Evolutionary conservation across 495 filamentous ascomycete species (phyloP).

Genomic region (Patellaria atrata): DNA sequence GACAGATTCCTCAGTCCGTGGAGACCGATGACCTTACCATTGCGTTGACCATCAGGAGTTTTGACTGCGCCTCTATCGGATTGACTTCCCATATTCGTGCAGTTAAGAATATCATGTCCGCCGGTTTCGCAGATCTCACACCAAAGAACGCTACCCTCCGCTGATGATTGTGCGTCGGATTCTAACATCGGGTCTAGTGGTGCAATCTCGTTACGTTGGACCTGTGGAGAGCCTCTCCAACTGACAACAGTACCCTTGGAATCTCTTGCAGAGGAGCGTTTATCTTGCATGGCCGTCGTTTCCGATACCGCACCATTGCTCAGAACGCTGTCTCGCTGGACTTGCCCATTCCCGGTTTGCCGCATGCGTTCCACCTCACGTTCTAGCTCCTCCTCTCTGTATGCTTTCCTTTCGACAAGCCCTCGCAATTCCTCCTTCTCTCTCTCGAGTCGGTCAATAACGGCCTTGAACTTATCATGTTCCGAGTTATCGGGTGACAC

Average conservation of each 20-base stretch:
- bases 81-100: conserved; percentile 34
- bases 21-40: conserved; percentile 33
- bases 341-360: conserved; percentile 6
- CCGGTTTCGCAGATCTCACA: conserved; percentile 90
- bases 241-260: conserved; percentile 42
- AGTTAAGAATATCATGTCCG: conserved; percentile 90
- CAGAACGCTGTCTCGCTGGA: conserved; percentile 34
- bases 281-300: conserved; percentile 24
- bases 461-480: conserved; percentile 39
- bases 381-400: conserved; percentile 81
- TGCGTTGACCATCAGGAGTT: conserved; percentile 16
- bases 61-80: conserved; percentile 7
- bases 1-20: conserved; percentile 33
- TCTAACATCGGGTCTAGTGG: conserved; percentile 47
- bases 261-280: conserved; percentile 41
- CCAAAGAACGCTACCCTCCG: conserved; percentile 62
- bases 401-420: conserved; percentile 52
- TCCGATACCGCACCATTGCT: conserved; percentile 33
- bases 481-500: conserved; percentile 35
- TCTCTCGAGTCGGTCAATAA: conserved; percentile 52
- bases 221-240: conserved; percentile 25
- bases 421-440: conserved; percentile 63
- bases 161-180: conserved; percentile 58
- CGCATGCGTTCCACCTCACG: conserved; percentile 61
- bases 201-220: conserved; percentile 7